A percentile compares a stretch with the other conserved stretches of the same genome.
These are phyloP conservation scores for Guadua angustifolia DNA, from an alignment of 176 grass and related monocot genomes.

Conservation along the genomic window DNA sequence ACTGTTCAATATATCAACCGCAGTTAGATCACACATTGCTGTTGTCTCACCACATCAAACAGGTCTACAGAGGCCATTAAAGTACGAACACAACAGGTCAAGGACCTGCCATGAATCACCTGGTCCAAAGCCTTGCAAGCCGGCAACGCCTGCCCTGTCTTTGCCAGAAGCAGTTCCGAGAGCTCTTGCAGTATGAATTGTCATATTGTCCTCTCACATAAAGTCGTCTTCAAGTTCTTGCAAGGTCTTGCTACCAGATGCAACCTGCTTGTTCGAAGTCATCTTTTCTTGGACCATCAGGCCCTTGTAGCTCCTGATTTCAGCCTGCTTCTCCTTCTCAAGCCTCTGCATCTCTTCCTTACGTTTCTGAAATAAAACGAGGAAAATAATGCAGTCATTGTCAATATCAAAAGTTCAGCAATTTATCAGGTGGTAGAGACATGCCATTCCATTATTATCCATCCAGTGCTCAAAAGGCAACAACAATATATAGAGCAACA, in stretches of 20 bases:
- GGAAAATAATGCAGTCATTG: not conserved
- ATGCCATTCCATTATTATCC: not conserved
- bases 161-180: conserved; percentile 43
- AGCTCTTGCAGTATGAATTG: conserved; percentile 31
- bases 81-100: conserved; percentile 41
- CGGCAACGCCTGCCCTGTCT: conserved; percentile 27
- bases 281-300: conserved; percentile 99
- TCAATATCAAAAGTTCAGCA: not conserved
- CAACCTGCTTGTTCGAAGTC: conserved; percentile 94
- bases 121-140: conserved; percentile 7
- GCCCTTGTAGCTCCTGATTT: conserved; percentile 92
- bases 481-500: not conserved
- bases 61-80: conserved; percentile 38
- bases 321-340: conserved; percentile 52
- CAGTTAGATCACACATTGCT: conserved; percentile 30
- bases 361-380: conserved; percentile 44
- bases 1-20: conserved; percentile 16
- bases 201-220: conserved; percentile 55
- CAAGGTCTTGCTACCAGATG: conserved; percentile 73
- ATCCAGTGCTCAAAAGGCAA: not conserved
- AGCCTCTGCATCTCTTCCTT: conserved; percentile 26
- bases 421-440: not conserved
- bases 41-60: conserved; percentile 43
- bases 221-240: conserved; percentile 96
- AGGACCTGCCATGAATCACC: conserved; percentile 13